Evolutionary conservation across 176 grass and related monocot species (phyloP).

Genomic region (Thinopyrum elongatum): DNA sequence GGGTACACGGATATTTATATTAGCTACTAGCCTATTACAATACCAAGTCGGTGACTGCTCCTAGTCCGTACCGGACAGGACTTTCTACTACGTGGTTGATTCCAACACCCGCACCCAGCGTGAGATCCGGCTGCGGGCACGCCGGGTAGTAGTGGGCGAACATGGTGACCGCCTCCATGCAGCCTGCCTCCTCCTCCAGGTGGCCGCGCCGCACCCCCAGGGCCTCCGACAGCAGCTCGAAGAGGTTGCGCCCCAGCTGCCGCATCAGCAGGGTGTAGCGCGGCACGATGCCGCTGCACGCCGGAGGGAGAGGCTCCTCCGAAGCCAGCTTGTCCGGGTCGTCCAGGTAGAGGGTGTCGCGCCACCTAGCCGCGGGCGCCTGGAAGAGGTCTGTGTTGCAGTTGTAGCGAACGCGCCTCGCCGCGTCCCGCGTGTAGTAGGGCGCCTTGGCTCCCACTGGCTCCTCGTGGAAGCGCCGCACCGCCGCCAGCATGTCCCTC

Average conservation of each 20-base stretch:
- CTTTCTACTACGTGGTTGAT: too few relatives aligned
- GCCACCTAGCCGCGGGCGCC: constrained; percentile 6
- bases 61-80: too few relatives aligned
- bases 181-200: background rate
- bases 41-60: too few relatives aligned
- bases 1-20: too few relatives aligned
- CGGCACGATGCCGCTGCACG: too few relatives aligned
- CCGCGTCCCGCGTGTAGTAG: too few relatives aligned
- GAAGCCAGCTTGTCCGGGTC: too few relatives aligned
- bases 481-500: background rate
- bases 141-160: background rate
- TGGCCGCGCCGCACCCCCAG: background rate
- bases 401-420: too few relatives aligned
- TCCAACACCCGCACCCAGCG: too few relatives aligned
- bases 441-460: too few relatives aligned
- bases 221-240: constrained; percentile 10
- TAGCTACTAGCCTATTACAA: too few relatives aligned
- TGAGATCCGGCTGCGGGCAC: background rate
- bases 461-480: background rate
- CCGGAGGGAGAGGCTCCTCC: too few relatives aligned
- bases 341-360: background rate
- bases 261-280: background rate
- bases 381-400: constrained; percentile 3
- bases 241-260: background rate
- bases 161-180: background rate